These are phyloP conservation scores for Verticillium albo-atrum DNA, from an alignment of 2,329 filamentous ascomycete species.

Conservation along the genomic window DNA sequence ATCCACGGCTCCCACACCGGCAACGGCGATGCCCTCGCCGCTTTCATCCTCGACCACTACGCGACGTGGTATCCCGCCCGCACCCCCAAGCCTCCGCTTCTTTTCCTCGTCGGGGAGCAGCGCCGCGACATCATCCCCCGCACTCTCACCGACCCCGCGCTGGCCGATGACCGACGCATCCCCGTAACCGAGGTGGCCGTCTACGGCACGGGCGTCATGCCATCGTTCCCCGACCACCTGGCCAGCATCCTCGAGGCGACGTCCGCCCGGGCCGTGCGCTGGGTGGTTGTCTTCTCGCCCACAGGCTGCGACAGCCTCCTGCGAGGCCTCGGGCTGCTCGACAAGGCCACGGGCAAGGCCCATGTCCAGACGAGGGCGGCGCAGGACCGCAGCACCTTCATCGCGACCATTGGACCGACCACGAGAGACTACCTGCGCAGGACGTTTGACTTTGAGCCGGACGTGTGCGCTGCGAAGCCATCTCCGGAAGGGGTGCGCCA, in stretches of 20 bases:
- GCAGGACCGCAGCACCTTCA: slow-evolving; percentile 44
- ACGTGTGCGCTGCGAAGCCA: slow-evolving; percentile 78
- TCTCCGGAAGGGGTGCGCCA: slow-evolving; percentile 74
- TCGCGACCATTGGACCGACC: slow-evolving; percentile 92
- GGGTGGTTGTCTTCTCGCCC: slow-evolving; percentile 73
- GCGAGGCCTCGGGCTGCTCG: slow-evolving; percentile 45
- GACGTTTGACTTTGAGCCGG: slow-evolving; percentile 63
- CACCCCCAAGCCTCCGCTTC: slow-evolving; percentile 53
- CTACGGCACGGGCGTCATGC: slow-evolving; percentile 82
- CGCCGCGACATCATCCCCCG: slow-evolving; percentile 85
- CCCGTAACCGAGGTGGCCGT: slow-evolving; percentile 74
- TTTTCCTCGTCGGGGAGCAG: slow-evolving; percentile 90
- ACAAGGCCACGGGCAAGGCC: slow-evolving; percentile 37
- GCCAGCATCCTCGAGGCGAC: slow-evolving; percentile 42
- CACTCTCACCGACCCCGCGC: slow-evolving; percentile 57
- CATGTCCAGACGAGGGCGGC: slow-evolving; percentile 14
- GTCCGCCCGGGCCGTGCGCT: slow-evolving; percentile 40
- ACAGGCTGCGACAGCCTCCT: slow-evolving; percentile 61
- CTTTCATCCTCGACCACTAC: slow-evolving; percentile 78
- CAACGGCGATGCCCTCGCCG: slow-evolving; percentile 74
- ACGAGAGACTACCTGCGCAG: slow-evolving; percentile 69
- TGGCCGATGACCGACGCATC: slow-evolving; percentile 50
- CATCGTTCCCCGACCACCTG: slow-evolving; percentile 70
- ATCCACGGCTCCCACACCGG: slow-evolving; percentile 80
- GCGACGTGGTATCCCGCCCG: slow-evolving; percentile 36